Evolutionary conservation across 2,329 filamentous ascomycete genomes (phyloP).

Genomic region (Alternaria gansuensis): DNA sequence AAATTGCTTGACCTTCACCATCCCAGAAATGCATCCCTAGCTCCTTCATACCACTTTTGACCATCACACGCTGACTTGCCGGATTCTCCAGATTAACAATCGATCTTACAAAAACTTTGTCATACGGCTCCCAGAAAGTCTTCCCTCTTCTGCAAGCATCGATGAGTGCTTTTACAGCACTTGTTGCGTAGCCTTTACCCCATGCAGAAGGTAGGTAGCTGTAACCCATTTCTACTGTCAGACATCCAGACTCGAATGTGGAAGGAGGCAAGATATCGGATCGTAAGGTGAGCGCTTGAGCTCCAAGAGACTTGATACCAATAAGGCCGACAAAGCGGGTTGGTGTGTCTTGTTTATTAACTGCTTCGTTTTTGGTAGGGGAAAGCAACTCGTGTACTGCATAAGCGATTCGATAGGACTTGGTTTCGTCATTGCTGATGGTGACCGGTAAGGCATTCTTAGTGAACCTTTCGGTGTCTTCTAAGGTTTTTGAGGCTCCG

Average conservation of each 20-base stretch:
- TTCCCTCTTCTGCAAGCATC: slow-evolving; percentile 28
- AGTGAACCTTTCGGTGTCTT: slow-evolving; percentile 41
- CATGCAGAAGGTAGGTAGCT: slow-evolving; percentile 33
- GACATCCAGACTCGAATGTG: slow-evolving; percentile 20
- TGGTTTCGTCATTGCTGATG: slow-evolving; percentile 20
- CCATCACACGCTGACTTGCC: slow-evolving; percentile 44
- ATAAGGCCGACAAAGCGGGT: slow-evolving; percentile 38
- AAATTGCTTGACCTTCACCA: slow-evolving; percentile 27
- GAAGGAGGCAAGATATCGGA: slow-evolving; percentile 23
- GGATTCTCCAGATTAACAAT: slow-evolving; percentile 47
- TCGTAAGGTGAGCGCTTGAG: slow-evolving; percentile 25
- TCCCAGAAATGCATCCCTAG: slow-evolving; percentile 41
- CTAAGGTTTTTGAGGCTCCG: slow-evolving; percentile 35
- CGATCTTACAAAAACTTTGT: slow-evolving; percentile 42
- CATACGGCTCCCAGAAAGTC: slow-evolving; percentile 37
- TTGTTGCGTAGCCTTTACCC: slow-evolving; percentile 37
- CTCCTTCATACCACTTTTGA: slow-evolving; percentile 40
- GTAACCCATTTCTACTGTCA: slow-evolving; percentile 38
- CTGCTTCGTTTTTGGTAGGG: not conserved
- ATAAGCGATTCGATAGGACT: slow-evolving; percentile 38
- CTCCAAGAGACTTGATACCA: slow-evolving; percentile 30
- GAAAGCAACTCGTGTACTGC: slow-evolving; percentile 40
- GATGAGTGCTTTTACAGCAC: slow-evolving; percentile 36
- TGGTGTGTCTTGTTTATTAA: slow-evolving; percentile 6
- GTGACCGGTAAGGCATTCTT: slow-evolving; percentile 25